phyloP scores from a whole-genome alignment of 768 basidiomycete genomes.

The Butyriboletus loyo region DNA sequence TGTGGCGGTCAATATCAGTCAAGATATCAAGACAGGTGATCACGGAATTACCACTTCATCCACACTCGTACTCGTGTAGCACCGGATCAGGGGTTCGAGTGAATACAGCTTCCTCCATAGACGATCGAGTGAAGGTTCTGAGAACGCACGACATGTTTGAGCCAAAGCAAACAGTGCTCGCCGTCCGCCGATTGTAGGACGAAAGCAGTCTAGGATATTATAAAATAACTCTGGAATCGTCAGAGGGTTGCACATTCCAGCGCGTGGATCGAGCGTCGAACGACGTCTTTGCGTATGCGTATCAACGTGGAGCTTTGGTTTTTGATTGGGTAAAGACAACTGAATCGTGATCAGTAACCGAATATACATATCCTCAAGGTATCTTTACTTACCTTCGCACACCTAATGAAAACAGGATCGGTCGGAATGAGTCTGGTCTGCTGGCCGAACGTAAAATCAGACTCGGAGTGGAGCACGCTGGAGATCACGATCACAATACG shows the following conservation, averaged over 20 bases:
- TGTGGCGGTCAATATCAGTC: not conserved
- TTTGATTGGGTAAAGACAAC: too few relatives aligned
- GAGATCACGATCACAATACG: not conserved
- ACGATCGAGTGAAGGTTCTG: slow-evolving; percentile 7
- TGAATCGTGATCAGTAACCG: not conserved
- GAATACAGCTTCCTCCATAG: slow-evolving; percentile 7
- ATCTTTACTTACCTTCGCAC: not conserved
- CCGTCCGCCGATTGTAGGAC: not conserved
- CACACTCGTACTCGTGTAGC: not conserved
- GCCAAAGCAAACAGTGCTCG: slow-evolving; percentile 3
- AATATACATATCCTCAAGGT: not conserved
- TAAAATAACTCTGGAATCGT: slow-evolving; percentile 10
- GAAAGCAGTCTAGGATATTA: slow-evolving; percentile 2
- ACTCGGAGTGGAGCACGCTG: not conserved
- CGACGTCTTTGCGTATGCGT: not conserved
- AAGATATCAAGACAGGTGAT: not conserved
- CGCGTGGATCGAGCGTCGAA: not conserved
- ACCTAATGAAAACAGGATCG: too few relatives aligned
- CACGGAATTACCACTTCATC: not conserved
- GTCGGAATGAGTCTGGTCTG: not conserved
- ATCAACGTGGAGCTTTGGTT: too few relatives aligned
- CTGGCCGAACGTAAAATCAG: not conserved
- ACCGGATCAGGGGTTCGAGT: slow-evolving; percentile 12
- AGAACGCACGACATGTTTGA: slow-evolving; percentile 8
- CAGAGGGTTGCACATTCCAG: not conserved